phyloP scores from a whole-genome alignment of 1,284 basidiomycete species.

The Heliocybe sulcata region DNA sequence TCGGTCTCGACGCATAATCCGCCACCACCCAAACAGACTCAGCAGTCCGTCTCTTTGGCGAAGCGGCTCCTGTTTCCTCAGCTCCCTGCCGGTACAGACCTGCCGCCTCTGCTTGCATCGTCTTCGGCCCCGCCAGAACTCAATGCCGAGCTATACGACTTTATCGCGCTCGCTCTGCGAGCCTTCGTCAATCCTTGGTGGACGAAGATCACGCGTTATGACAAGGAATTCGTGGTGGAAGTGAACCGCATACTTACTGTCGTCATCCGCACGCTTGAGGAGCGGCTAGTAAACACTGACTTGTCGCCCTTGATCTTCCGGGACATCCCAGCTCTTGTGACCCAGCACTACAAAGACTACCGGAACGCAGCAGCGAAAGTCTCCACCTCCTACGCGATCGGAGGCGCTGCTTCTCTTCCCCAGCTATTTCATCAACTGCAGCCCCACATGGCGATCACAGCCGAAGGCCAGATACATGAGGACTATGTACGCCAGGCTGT shows the following conservation, averaged over 20 bases:
- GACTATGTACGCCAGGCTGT: slow-evolving; percentile 73
- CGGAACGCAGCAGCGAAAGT: slow-evolving; percentile 55
- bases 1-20: slow-evolving; percentile 7
- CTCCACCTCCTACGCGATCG: slow-evolving; percentile 58
- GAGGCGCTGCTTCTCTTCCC: slow-evolving; percentile 51
- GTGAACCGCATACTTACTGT: slow-evolving; percentile 51
- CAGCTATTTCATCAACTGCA: slow-evolving; percentile 72
- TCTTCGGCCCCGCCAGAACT: slow-evolving; percentile 42
- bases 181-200: slow-evolving; percentile 80
- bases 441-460: slow-evolving; percentile 67
- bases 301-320: slow-evolving; percentile 49
- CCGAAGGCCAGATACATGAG: slow-evolving; percentile 57
- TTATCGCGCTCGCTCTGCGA: slow-evolving; percentile 68
- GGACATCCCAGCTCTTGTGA: slow-evolving; percentile 55
- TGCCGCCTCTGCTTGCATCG: slow-evolving; percentile 47
- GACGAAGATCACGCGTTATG: slow-evolving; percentile 72
- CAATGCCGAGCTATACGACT: slow-evolving; percentile 64
- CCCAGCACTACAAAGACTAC: slow-evolving; percentile 71
- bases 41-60: slow-evolving; percentile 35
- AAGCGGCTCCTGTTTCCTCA: slow-evolving; percentile 66
- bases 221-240: slow-evolving; percentile 73
- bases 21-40: slow-evolving; percentile 10
- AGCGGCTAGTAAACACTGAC: slow-evolving; percentile 47
- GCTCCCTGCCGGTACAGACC: slow-evolving; percentile 33
- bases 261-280: slow-evolving; percentile 54